These are phyloP conservation scores for Neurospora sp. DNA, from an alignment of 495 filamentous ascomycete species.

Conservation along the genomic window DNA sequence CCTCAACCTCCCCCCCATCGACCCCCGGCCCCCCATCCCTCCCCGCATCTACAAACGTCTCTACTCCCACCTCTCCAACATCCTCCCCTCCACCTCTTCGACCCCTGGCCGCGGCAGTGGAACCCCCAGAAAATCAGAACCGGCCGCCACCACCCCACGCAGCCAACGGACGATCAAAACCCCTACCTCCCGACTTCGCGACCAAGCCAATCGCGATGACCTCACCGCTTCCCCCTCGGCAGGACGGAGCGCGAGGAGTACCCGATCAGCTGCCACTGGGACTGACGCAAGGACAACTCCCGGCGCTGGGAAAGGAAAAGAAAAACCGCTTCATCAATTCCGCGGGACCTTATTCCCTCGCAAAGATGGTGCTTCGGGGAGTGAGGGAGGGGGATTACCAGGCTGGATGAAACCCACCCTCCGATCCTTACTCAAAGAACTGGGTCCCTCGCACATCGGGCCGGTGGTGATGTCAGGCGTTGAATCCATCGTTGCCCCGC, in stretches of 20 bases:
- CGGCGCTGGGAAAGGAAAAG: constrained; percentile 7
- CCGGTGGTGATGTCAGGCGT: constrained; percentile 35
- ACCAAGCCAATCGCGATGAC: constrained; percentile 1
- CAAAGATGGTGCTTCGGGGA: neutral
- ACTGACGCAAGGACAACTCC: constrained; percentile 1
- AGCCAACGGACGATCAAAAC: constrained; percentile 10
- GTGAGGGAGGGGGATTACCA: constrained; percentile 27
- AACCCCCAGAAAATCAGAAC: constrained; percentile 12
- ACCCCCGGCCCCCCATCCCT: constrained; percentile 71
- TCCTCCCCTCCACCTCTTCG: constrained; percentile 40
- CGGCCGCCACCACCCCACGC: constrained; percentile 12
- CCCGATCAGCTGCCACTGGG: neutral
- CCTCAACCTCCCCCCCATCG: constrained; percentile 75
- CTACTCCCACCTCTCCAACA: constrained; percentile 67
- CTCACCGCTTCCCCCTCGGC: neutral
- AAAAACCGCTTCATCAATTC: constrained; percentile 28
- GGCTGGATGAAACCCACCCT: constrained; percentile 58
- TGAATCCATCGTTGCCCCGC: constrained; percentile 29
- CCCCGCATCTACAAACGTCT: constrained; percentile 78
- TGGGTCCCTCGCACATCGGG: constrained; percentile 26
- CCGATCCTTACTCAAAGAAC: constrained; percentile 46
- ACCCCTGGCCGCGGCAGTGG: constrained; percentile 15
- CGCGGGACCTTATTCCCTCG: neutral
- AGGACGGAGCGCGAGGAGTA: neutral
- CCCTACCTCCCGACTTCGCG: constrained; percentile 27